Evolutionary conservation across 202 grass and related monocot genomes (phyloP).

Genomic region (Zoysia matrella): DNA sequence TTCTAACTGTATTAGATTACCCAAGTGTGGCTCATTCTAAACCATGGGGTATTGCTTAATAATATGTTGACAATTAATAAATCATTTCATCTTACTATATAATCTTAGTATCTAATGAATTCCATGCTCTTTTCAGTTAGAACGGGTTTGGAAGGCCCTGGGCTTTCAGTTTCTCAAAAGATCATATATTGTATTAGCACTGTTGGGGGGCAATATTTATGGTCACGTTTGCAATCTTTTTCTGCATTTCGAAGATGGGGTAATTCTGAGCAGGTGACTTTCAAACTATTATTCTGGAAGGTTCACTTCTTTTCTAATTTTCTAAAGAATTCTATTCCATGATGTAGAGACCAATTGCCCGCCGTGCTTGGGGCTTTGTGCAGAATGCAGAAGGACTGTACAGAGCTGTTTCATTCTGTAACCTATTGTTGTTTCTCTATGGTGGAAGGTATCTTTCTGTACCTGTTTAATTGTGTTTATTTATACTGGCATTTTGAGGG

Average conservation of each 20-base stretch:
- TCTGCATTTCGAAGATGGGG: constrained; percentile 96
- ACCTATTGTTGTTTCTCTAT: constrained; percentile 91
- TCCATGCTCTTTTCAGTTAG: constrained; percentile 61
- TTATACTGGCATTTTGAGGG: constrained; percentile 17
- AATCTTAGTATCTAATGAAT: constrained; percentile 33
- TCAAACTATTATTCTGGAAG: constrained; percentile 30
- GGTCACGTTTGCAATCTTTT: constrained; percentile 87
- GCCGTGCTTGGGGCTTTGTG: constrained; percentile 68
- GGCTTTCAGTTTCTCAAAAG: constrained; percentile 95
- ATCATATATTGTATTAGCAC: constrained; percentile 84
- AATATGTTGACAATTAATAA: neutral
- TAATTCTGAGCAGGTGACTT: constrained; percentile 88
- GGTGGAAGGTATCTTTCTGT: constrained; percentile 70
- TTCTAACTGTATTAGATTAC: neutral
- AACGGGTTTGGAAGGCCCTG: constrained; percentile 90
- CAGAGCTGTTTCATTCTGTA: constrained; percentile 72
- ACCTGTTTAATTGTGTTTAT: constrained; percentile 31
- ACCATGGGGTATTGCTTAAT: neutral
- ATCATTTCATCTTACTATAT: neutral
- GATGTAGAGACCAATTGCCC: constrained; percentile 77
- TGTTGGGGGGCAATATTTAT: constrained; percentile 89
- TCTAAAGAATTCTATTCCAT: constrained; percentile 20
- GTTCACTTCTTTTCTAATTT: neutral
- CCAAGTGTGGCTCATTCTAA: neutral
- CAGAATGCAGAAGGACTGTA: constrained; percentile 90